Evolutionary conservation across 164 flowering plant species (phyloP).

Genomic region (Vitis labrusca): DNA sequence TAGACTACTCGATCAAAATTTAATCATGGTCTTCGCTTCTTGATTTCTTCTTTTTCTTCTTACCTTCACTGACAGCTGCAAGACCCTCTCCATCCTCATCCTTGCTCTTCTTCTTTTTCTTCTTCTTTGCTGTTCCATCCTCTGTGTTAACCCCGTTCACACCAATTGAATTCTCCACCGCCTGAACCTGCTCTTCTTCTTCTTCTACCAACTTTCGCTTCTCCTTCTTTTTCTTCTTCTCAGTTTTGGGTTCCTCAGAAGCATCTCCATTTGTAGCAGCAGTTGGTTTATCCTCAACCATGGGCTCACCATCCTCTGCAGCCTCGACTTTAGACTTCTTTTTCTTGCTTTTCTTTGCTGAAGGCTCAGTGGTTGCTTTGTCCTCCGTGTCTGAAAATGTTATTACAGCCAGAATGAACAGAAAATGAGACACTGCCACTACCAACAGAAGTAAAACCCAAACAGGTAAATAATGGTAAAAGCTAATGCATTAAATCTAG

Average conservation of each 20-base stretch:
- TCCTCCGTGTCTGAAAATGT: slow-evolving; percentile 34
- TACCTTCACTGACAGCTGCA: slow-evolving; percentile 36
- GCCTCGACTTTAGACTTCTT: slow-evolving; percentile 46
- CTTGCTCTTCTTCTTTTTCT: slow-evolving; percentile 67
- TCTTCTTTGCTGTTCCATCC: slow-evolving; percentile 61
- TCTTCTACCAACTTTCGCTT: slow-evolving; percentile 48
- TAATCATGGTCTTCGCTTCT: slow-evolving; percentile 29
- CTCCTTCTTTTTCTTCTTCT: slow-evolving; percentile 67
- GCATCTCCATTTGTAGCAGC: slow-evolving; percentile 39
- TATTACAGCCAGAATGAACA: not conserved
- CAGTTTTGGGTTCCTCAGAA: slow-evolving; percentile 34
- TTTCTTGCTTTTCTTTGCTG: slow-evolving; percentile 65
- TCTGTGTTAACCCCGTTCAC: slow-evolving; percentile 29
- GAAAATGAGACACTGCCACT: not conserved
- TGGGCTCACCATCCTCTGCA: slow-evolving; percentile 27
- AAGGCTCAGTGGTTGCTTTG: slow-evolving; percentile 25
- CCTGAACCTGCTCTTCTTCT: slow-evolving; percentile 21
- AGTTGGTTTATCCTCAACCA: slow-evolving; percentile 33
- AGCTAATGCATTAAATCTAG: no score
- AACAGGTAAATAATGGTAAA: no score
- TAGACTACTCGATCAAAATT: not conserved
- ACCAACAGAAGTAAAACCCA: no score
- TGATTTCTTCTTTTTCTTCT: slow-evolving; percentile 60
- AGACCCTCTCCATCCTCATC: slow-evolving; percentile 35
- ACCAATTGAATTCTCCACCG: slow-evolving; percentile 23